Conservation (phyloP, 2,329 filamentous ascomycete species). For the Aspergillus sojae region DNA sequence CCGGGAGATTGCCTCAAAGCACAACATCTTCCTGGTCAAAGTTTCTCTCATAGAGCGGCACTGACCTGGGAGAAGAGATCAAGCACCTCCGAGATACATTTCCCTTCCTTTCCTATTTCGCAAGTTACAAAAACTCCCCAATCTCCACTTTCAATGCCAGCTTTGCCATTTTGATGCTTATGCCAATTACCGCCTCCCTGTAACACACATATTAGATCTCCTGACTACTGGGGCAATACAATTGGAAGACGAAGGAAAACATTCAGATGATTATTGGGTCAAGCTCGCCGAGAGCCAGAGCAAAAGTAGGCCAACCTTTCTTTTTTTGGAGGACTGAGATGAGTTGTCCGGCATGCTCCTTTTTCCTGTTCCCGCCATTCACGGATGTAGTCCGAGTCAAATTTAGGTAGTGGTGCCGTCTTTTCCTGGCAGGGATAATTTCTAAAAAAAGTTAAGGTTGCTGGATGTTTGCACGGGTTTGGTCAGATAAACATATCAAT, state of each 20-base stretch:
- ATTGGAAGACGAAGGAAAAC: neutral
- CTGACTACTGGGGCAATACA: neutral
- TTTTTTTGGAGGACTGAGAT: conserved; percentile 32
- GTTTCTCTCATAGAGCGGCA: conserved; percentile 6
- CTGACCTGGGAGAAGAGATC: conserved; percentile 61
- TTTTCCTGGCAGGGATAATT: neutral
- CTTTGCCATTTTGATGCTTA: conserved; percentile 28
- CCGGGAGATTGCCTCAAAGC: neutral
- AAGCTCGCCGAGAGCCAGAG: neutral
- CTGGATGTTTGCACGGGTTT: conserved; percentile 1
- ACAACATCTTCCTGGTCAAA: neutral
- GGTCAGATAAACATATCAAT: conserved; percentile 1
- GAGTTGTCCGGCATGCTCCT: conserved; percentile 33
- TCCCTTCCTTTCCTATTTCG: conserved; percentile 62
- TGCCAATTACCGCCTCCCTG: conserved; percentile 36
- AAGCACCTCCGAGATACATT: conserved; percentile 59
- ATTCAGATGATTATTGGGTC: neutral
- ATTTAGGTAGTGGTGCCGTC: neutral
- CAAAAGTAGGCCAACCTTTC: conserved; percentile 32
- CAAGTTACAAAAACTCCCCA: conserved; percentile 66
- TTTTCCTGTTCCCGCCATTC: conserved; percentile 34
- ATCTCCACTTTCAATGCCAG: conserved; percentile 52
- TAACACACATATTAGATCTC: conserved; percentile 11
- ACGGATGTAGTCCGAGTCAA: conserved; percentile 1
- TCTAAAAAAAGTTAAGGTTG: conserved; percentile 7